Evolutionary conservation across 1,139 yeast species (phyloP), one percentile per base, ranked within the genome.

Genomic region (Meyerozyma elateridarum): DNA sequence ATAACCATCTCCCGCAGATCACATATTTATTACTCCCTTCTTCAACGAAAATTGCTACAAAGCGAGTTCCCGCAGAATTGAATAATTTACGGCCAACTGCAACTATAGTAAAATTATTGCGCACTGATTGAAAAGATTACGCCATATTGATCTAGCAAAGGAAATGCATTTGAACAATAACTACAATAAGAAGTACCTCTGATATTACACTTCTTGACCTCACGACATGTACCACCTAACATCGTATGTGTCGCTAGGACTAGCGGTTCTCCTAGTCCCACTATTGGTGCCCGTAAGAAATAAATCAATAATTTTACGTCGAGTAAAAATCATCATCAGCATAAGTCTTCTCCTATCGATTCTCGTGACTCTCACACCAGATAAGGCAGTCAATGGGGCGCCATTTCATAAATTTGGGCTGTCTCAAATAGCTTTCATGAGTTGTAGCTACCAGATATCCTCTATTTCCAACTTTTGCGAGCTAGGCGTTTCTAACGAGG

Each of bases 361-460:
- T 1, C 38, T 60, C 6, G 40, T 54, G 5, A 40, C 56, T 6
- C 35, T 58, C 13, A 55, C 68, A 0, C 71, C 71, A 0, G 44
- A 50, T n/a, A 35, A 32, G 8, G 66, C 69, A 2, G 42, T 45
- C 4, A 29, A 48, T 6, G 62, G 68, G 2, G 69, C 70, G 4
- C 73, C 73, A 1, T 44, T 64, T 20, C 51, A 52, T 31, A 46
- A 41, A 13, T 61, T 50, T 37, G 59, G 63, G 13, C 39, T 41
- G 11, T 45, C 52, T 20, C 49, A 48, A 29, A 58, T 62, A 12
- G 66, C 70, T 2, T 54, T 44, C 22, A 47, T 45, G 18, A 51
- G 63, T 8, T 66, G 73, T 39, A 47, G 41, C 26, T 53, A 40
- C 37, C 65, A 58, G 40, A 47, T 62, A 11, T 22, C 33, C 8